Evolutionary conservation across 192 early-diverging fungal genomes (phyloP), one percentile per base, ranked within the genome.

Genomic region (Coemansia sp.): DNA sequence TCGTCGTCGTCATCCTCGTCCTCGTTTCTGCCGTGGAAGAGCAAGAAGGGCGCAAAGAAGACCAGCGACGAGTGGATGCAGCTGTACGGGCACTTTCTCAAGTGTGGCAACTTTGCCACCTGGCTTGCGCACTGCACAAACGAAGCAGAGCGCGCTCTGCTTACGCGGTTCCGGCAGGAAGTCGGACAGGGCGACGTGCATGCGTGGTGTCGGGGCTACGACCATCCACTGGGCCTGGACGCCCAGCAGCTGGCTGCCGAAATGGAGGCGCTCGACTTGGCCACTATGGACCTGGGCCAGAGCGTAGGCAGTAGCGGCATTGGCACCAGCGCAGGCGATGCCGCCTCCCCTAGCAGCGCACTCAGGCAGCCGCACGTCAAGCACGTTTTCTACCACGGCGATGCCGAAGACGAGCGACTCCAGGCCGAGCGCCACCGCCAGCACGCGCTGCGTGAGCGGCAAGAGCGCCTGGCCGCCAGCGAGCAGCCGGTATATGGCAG

Each of bases 61-160:
- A 65, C 88, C 27, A 70, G 86, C 40, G 77, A 83, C 36, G 89
- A 91, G 55, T 76, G 72, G 72, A 57, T 47, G 53, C 61, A 68
- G 56, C 84, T 98, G 45, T 98, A 98, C 72, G 59, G 70, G 27
- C 84, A 84, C 45, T 98, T 98, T 66, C 72, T 97, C 35, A 88
- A 89, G 68, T 94, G 91, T 39, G 87, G 91, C 39, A 97, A 94
- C 58, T 98, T 98, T 83, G 93, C 93, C 5, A 87, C 91, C 1
- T 98, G 95, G 95, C 81, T 98, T 21, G 88, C 88, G 10, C 77
- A 85, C 32, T 81, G 89, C 7, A 92, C 88, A 4, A 79, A 77
- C 30, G 85, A 90, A 29, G 85, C 90, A 0, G 88, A 91, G 66
- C 85, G 86, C 29, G 88, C 90, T 49, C 84, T 95, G 80, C 77